These are phyloP conservation scores for Rhynchospora tenuis DNA, from an alignment of 176 grass and related monocot genomes.

Conservation along the genomic window DNA sequence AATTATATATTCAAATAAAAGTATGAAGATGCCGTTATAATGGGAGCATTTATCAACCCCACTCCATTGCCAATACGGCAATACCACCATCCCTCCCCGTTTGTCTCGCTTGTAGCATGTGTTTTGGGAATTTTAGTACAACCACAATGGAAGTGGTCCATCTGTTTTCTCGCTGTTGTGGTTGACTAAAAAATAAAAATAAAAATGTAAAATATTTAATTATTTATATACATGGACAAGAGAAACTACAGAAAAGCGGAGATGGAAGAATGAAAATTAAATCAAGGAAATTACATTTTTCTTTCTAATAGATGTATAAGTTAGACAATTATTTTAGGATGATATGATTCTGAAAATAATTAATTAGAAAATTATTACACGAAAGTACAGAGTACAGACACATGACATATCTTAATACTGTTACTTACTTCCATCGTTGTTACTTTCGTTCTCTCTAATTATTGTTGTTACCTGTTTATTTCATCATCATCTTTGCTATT, in stretches of 20 bases:
- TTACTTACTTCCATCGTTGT: not conserved
- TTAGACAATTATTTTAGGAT: not conserved
- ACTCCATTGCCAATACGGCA: not conserved
- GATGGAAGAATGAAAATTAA: not conserved
- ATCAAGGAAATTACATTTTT: not conserved
- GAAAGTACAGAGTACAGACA: too few species aligned
- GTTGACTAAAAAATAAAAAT: not conserved
- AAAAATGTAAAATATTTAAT: not conserved
- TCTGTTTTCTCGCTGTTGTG: not conserved
- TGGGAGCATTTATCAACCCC: not conserved
- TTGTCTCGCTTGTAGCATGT: conserved; percentile 4
- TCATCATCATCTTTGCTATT: not conserved
- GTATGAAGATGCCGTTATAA: not conserved
- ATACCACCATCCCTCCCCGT: conserved; percentile 10
- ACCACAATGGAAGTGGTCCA: not conserved
- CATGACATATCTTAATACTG: not conserved
- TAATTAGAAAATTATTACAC: not conserved
- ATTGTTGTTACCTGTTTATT: not conserved
- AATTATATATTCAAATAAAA: not conserved
- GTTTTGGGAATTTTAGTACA: not conserved
- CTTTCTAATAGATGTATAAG: not conserved
- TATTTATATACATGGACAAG: not conserved
- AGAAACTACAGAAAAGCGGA: not conserved
- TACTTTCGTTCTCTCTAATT: not conserved
- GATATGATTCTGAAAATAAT: not conserved